Percentiles rank a stretch among this genome's conserved stretches.
These are phyloP conservation scores for Aspergillus funiculosus DNA, from an alignment of 495 filamentous ascomycete genomes.

Conservation along the genomic window DNA sequence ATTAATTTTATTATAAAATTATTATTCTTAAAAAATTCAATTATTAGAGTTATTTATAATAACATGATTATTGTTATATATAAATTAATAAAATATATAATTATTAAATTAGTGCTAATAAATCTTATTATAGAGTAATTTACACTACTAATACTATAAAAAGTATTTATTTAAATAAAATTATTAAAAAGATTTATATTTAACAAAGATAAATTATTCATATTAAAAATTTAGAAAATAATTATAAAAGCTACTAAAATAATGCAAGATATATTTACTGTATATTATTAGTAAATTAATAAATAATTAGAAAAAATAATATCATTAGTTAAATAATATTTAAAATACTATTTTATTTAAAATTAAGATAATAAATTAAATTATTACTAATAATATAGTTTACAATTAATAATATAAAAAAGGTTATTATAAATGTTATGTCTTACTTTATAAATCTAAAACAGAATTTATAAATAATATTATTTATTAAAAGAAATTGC, in stretches of 20 bases:
- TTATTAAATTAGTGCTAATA: not conserved
- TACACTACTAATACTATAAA: not conserved
- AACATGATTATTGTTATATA: slow-evolving; percentile 8
- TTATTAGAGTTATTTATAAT: slow-evolving; percentile 1
- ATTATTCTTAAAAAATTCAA: slow-evolving; percentile 11
- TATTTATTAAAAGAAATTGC: not conserved
- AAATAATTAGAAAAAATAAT: slow-evolving; percentile 5
- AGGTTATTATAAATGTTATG: not conserved
- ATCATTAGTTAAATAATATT: not conserved
- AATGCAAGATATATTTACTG: not conserved
- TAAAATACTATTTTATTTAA: slow-evolving; percentile 1
- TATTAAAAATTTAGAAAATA: slow-evolving; percentile 1
- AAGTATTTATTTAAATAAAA: not conserved
- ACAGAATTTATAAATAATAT: not conserved
- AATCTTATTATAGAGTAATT: not conserved
- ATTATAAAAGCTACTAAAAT: not conserved
- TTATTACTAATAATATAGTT: slow-evolving; percentile 1
- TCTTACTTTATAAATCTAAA: slow-evolving; percentile 4
- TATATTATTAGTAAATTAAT: slow-evolving; percentile 4
- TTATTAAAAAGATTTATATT: slow-evolving; percentile 4
- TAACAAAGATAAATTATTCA: not conserved
- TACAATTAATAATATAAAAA: slow-evolving; percentile 7
- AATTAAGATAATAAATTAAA: slow-evolving; percentile 2
- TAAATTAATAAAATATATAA: slow-evolving; percentile 8
- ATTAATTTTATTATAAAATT: slow-evolving; percentile 2